Evolutionary conservation across 2,329 filamentous ascomycete species (phyloP).

Genomic region (Fusarium torulosum): DNA sequence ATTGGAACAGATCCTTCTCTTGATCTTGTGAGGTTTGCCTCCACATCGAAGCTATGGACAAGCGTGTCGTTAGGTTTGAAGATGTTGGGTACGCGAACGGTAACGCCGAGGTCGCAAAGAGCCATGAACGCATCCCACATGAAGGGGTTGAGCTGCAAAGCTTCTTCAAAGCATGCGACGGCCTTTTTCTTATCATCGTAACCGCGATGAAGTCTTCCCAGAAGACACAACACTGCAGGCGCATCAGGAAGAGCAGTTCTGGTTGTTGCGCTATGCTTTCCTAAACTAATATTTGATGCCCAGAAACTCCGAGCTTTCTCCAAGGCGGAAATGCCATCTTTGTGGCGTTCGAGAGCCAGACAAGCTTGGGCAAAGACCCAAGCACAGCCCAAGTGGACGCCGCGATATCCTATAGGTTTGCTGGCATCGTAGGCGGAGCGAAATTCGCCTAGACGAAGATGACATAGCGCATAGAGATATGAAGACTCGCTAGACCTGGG

Average conservation of each 20-base stretch:
- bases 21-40: conserved; percentile 50
- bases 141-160: conserved; percentile 90
- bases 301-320: conserved; percentile 86
- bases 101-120: conserved; percentile 88
- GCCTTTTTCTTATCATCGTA: conserved; percentile 88
- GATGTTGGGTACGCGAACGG: conserved; percentile 84
- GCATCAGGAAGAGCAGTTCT: conserved; percentile 84
- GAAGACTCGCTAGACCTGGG: conserved; percentile 82
- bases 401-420: conserved; percentile 76
- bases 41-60: conserved; percentile 61
- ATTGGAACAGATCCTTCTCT: conserved; percentile 54
- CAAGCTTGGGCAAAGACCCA: conserved; percentile 95
- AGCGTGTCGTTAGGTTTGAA: conserved; percentile 78
- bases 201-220: conserved; percentile 88
- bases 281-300: conserved; percentile 80
- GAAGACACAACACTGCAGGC: conserved; percentile 82
- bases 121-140: conserved; percentile 97
- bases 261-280: conserved; percentile 82
- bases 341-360: conserved; percentile 79
- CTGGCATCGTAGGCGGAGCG: conserved; percentile 89
- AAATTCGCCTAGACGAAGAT: conserved; percentile 84
- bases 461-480: conserved; percentile 86
- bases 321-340: conserved; percentile 84
- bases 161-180: conserved; percentile 86
- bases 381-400: conserved; percentile 84